These are phyloP conservation scores for Seiridium cupressi DNA, from an alignment of 2,329 filamentous ascomycete genomes.

Conservation along the genomic window DNA sequence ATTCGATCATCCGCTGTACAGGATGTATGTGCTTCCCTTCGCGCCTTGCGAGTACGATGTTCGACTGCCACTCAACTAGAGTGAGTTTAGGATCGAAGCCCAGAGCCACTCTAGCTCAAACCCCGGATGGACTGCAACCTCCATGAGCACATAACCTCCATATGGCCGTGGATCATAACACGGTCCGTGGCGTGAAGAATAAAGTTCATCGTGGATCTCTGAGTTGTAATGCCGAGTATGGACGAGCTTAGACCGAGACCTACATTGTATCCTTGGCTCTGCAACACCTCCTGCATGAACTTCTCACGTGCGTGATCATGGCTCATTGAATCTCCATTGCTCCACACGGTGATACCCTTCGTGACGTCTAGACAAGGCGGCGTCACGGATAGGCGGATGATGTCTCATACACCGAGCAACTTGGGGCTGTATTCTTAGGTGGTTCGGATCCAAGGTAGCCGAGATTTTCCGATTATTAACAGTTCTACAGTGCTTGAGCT, in stretches of 20 bases:
- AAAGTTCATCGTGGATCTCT: too few relatives aligned
- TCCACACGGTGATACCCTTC: neutral
- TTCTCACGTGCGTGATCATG: neutral
- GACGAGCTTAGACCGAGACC: neutral
- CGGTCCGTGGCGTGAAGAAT: too few relatives aligned
- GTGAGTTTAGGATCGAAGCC: too few relatives aligned
- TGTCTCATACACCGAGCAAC: neutral
- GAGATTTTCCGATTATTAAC: neutral
- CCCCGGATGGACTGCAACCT: too few relatives aligned
- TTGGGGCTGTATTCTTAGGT: neutral
- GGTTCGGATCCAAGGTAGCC: neutral
- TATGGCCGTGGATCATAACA: too few relatives aligned
- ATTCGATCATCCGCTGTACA: too few relatives aligned
- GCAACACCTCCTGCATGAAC: neutral
- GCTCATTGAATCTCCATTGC: neutral
- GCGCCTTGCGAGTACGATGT: too few relatives aligned
- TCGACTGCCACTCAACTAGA: too few relatives aligned
- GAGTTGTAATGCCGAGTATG: neutral
- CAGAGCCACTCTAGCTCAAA: too few relatives aligned
- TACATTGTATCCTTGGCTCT: neutral
- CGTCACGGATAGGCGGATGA: neutral
- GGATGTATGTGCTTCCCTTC: too few relatives aligned
- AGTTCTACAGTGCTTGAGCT: neutral
- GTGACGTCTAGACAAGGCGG: neutral
- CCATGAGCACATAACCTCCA: too few relatives aligned